phyloP scores from a whole-genome alignment of 139 green algal species.

The Choricystis sp. region DNA sequence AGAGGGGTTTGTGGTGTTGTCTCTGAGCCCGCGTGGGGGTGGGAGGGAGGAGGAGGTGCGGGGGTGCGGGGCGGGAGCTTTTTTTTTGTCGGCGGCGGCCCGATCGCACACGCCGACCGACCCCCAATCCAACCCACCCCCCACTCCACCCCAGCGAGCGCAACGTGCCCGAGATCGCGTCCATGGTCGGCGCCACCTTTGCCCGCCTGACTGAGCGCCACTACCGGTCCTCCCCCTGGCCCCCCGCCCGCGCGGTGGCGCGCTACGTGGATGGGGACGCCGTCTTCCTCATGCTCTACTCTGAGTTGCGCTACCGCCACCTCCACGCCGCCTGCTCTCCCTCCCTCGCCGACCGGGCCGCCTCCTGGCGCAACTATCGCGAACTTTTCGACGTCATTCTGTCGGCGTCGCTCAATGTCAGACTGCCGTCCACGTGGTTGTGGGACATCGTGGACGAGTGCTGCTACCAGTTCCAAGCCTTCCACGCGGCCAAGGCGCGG shows the following conservation, averaged over 20 bases:
- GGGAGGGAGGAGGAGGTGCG: too few species aligned
- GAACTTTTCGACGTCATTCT: conserved; percentile 79
- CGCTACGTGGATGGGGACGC: conserved; percentile 89
- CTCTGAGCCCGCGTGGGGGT: too few species aligned
- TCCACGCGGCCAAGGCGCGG: conserved; percentile 56
- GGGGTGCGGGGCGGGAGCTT: too few species aligned
- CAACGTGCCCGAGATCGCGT: conserved; percentile 90
- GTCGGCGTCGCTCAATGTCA: conserved; percentile 87
- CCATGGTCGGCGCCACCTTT: conserved; percentile 94
- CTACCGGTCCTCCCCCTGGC: conserved; percentile 90
- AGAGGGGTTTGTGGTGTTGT: too few species aligned
- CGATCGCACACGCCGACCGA: neutral
- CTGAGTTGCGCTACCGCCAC: conserved; percentile 95
- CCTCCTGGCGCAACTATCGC: conserved; percentile 92
- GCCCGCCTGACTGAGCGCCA: conserved; percentile 74
- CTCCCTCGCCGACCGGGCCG: conserved; percentile 49
- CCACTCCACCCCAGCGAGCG: conserved; percentile 48
- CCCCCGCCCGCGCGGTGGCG: conserved; percentile 56
- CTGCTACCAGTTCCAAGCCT: conserved; percentile 95
- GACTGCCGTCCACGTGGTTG: conserved; percentile 92
- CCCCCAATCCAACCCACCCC: neutral
- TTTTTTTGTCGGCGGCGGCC: too few species aligned
- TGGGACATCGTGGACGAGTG: conserved; percentile 99
- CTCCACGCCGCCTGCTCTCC: conserved; percentile 68
- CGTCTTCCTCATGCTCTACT: conserved; percentile 97